Evolutionary conservation across 805 yeast genomes (phyloP).

Genomic region (Pichia membranifaciens): DNA sequence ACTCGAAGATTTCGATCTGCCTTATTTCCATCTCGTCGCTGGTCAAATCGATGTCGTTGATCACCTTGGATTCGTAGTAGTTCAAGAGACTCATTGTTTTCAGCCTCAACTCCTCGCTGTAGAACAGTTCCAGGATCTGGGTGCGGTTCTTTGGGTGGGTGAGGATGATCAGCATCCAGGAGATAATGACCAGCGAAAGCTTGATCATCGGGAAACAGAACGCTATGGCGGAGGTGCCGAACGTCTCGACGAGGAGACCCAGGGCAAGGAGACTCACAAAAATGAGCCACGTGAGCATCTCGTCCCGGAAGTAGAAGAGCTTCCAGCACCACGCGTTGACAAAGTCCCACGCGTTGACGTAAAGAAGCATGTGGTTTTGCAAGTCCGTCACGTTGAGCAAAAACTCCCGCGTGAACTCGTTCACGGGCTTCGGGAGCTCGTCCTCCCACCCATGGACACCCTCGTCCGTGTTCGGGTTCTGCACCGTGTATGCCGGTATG

Average conservation of each 20-base stretch:
- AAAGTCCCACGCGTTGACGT: conserved; percentile 57
- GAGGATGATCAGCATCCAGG: conserved; percentile 45
- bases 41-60: conserved; percentile 34
- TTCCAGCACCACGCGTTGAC: conserved; percentile 42
- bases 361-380: conserved; percentile 71
- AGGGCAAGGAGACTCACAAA: conserved; percentile 32
- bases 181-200: conserved; percentile 27
- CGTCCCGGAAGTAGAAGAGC: conserved; percentile 61
- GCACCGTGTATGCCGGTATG: conserved; percentile 58
- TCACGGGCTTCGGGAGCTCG: conserved; percentile 61
- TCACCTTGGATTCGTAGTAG: conserved; percentile 39
- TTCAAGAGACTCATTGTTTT: conserved; percentile 43
- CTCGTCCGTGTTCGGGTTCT: conserved; percentile 46
- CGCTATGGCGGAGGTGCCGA: conserved; percentile 23
- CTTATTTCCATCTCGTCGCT: conserved; percentile 32
- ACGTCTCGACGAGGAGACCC: conserved; percentile 22
- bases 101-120: conserved; percentile 62
- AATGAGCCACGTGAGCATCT: conserved; percentile 48
- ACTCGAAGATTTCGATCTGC: conserved; percentile 61
- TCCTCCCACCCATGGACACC: conserved; percentile 45
- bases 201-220: conserved; percentile 27
- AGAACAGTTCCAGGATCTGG: conserved; percentile 38
- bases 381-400: conserved; percentile 73
- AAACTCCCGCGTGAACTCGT: conserved; percentile 75
- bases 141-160: conserved; percentile 54